Conservation (phyloP, 2,329 filamentous ascomycete genomes). For the Tolypocladium pustulatum region DNA sequence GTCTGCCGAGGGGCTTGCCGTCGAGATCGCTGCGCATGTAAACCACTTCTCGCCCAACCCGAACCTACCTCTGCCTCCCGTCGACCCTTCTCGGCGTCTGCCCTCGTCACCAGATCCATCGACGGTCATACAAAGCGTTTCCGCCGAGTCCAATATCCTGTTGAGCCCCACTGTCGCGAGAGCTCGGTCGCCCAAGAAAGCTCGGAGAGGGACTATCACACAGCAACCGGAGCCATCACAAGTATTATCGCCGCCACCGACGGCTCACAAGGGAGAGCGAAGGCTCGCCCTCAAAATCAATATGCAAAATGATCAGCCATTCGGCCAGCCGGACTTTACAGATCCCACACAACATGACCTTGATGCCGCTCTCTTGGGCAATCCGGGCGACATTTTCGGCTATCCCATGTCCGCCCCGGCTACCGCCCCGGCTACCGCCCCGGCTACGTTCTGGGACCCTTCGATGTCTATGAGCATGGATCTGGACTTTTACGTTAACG, state of each 20-base stretch:
- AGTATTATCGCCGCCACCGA: constrained; percentile 50
- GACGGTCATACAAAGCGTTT: constrained; percentile 18
- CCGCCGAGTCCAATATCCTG: constrained; percentile 15
- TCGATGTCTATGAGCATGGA: constrained; percentile 46
- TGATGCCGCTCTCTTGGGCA: constrained; percentile 29
- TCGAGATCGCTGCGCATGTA: constrained; percentile 49
- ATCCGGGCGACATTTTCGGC: constrained; percentile 44
- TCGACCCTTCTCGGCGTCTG: constrained; percentile 47
- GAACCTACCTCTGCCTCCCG: constrained; percentile 44
- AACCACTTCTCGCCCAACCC: constrained; percentile 47
- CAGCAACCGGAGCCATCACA: constrained; percentile 30
- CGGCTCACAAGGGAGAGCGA: constrained; percentile 42
- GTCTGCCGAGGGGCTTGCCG: constrained; percentile 37
- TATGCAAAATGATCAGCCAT: constrained; percentile 50
- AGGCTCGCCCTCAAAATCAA: constrained; percentile 43
- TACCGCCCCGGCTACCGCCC: constrained; percentile 36
- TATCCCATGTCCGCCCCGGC: constrained; percentile 51
- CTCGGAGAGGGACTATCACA: constrained; percentile 27
- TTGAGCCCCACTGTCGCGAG: constrained; percentile 17
- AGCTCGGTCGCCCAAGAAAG: constrained; percentile 30
- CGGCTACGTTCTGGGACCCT: constrained; percentile 48
- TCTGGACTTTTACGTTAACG: constrained; percentile 41
- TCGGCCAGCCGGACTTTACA: constrained; percentile 40
- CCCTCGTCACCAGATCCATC: constrained; percentile 45
- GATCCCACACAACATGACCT: constrained; percentile 38